Conservation (phyloP, 768 basidiomycete species). For the Daedaleopsis sinensis region DNA sequence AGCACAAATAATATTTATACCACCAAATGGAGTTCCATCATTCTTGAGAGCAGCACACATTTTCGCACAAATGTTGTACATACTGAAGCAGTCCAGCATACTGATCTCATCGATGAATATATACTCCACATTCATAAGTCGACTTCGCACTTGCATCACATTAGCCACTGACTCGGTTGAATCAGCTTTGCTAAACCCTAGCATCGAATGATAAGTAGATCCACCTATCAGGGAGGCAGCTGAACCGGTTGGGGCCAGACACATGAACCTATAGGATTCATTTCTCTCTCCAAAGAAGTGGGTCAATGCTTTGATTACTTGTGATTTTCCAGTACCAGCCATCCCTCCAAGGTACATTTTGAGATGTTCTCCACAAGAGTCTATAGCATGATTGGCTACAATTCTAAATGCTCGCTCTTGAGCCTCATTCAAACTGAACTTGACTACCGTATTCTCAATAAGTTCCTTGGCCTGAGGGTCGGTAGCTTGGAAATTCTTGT, state of each 20-base stretch:
- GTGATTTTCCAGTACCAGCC: not conserved
- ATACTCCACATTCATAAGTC: slow-evolving; percentile 36
- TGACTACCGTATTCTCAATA: too few species aligned
- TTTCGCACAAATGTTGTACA: slow-evolving; percentile 31
- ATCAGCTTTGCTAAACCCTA: not conserved
- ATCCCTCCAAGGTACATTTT: too few species aligned
- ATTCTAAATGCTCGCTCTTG: too few species aligned
- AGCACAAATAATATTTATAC: slow-evolving; percentile 44
- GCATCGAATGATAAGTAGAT: slow-evolving; percentile 13
- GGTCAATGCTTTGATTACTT: slow-evolving; percentile 16
- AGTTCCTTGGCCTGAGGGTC: too few species aligned
- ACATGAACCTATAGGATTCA: slow-evolving; percentile 3
- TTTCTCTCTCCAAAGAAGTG: slow-evolving; percentile 6
- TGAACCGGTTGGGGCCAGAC: slow-evolving; percentile 18
- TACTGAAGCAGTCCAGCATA: not conserved
- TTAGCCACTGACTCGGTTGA: slow-evolving; percentile 1
- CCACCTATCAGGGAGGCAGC: slow-evolving; percentile 21
- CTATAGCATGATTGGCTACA: too few species aligned
- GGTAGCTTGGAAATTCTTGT: too few species aligned
- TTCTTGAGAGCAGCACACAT: slow-evolving; percentile 23
- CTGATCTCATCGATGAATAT: slow-evolving; percentile 44
- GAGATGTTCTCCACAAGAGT: too few species aligned
- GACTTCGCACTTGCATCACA: not conserved
- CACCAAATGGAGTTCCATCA: slow-evolving; percentile 34
- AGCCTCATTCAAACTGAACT: too few species aligned